phyloP scores from a whole-genome alignment of 257 asterid genomes.

The Marsdenia floribunda region DNA sequence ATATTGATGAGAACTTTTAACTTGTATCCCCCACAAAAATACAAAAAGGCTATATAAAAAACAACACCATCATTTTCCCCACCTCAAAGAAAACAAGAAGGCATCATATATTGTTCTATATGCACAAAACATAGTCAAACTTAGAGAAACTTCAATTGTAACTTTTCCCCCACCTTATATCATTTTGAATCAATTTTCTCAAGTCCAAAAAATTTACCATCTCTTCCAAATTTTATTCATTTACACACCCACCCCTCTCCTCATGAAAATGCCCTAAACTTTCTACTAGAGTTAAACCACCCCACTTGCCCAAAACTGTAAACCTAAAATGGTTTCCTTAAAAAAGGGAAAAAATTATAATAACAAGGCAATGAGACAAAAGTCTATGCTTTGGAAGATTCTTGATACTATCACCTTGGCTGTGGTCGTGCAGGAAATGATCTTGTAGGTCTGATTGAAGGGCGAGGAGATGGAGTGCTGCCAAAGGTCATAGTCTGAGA shows the following conservation, averaged over 20 bases:
- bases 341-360: neutral
- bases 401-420: constrained; percentile 43
- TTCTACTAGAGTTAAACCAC: neutral
- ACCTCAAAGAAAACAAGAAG: constrained; percentile 7
- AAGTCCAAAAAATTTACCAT: constrained; percentile 18
- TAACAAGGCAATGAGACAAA: constrained; percentile 6
- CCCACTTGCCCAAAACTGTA: constrained; percentile 7
- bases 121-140: constrained; percentile 21
- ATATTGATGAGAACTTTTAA: constrained; percentile 7
- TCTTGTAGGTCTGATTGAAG: constrained; percentile 31
- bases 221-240: constrained; percentile 27
- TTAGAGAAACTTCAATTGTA: neutral
- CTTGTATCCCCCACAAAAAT: constrained; percentile 11
- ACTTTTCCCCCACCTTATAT: neutral
- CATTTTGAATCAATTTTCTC: constrained; percentile 12
- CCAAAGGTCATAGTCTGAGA: constrained; percentile 67
- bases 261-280: constrained; percentile 1
- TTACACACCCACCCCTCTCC: constrained; percentile 31
- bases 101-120: constrained; percentile 17
- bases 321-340: neutral
- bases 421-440: constrained; percentile 40
- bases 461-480: constrained; percentile 39
- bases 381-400: neutral
- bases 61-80: constrained; percentile 10
- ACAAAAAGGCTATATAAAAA: constrained; percentile 12